Conservation (phyloP, 768 basidiomycete species). For the Naganishia vishniacii region DNA sequence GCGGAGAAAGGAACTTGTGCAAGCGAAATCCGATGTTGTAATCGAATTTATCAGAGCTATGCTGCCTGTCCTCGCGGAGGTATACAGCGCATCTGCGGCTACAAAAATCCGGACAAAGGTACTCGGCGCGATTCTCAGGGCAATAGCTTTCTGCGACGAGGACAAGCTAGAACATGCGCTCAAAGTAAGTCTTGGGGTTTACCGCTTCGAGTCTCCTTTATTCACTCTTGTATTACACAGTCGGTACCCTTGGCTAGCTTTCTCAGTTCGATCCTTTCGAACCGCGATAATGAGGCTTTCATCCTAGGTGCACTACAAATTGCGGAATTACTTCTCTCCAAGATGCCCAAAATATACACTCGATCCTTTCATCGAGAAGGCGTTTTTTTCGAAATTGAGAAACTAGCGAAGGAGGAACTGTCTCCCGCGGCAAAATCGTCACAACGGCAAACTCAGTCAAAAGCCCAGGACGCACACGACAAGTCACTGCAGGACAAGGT, state of each 20-base stretch:
- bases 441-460: constrained; percentile 34
- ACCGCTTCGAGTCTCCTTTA: neutral
- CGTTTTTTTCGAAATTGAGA: constrained; percentile 89
- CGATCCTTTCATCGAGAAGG: constrained; percentile 90
- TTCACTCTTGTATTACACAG: constrained; percentile 50
- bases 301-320: constrained; percentile 86
- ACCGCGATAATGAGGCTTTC: constrained; percentile 78
- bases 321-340: constrained; percentile 80
- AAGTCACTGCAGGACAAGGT: neutral
- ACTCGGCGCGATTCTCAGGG: constrained; percentile 78
- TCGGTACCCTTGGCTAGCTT: constrained; percentile 92
- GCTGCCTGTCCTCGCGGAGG: constrained; percentile 90
- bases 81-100: constrained; percentile 97
- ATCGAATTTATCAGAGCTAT: constrained; percentile 72
- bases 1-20: constrained; percentile 31
- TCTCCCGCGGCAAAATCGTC: constrained; percentile 48
- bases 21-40: constrained; percentile 20
- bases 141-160: constrained; percentile 77
- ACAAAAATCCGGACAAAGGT: constrained; percentile 82
- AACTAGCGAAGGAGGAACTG: constrained; percentile 62
- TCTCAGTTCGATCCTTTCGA: constrained; percentile 85
- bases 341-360: constrained; percentile 76
- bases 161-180: constrained; percentile 71
- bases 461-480: constrained; percentile 17
- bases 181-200: constrained; percentile 55